Base-by-base conservation (phyloP, 139 green algal species). In the Picochlorum sp. region DNA sequence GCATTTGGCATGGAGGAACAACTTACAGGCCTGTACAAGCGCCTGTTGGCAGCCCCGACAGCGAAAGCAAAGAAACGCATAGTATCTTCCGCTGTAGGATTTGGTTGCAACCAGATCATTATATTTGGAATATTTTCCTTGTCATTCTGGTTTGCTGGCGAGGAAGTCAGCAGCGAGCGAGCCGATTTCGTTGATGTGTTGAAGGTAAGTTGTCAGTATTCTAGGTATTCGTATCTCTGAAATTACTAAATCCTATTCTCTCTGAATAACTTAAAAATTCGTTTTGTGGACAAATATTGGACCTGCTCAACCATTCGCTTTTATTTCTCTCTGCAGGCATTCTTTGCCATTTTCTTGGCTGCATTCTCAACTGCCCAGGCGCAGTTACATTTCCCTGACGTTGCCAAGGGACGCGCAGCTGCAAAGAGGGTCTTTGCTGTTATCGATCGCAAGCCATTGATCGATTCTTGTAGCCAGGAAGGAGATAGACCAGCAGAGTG, bases 71-170 rank as follows among this genome's bases (percentile, higher is more conserved):
- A 56, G 25, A 47, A 35, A 30, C 63, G 55, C 18, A 63, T 55
- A 10, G 43, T 67, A 20, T 40, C 59, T 1, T 62, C 59, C n/a
- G 79, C 78, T 30, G 9, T 78, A 10, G 73, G 68, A 33, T 76
- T 88, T 50, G 80, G 62, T 33, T 71, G 81, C 25, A 67, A 49
- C 28, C 61, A 84, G 43, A 55, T 72, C n/a, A 64, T 78, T 16
- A 83, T 80, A 40, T 90, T 87, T 63, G 77, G 63, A 28, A 77
- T 79, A n/a, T 81, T 87, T 57, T 76, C 83, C 5, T 41, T 95
- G 18, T 57, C 71, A 14, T 81, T 79, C 35, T 86, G 81, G 74
- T 86, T 74, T 53, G 79, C 66, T 20, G 74, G 70, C 10, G 59
- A 45, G 39, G 51, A 76, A 18, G 65, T 88, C 12, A 20, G 57